Base-by-base conservation (phyloP, 306 rosid species). In the Inga leiocalycina region DNA sequence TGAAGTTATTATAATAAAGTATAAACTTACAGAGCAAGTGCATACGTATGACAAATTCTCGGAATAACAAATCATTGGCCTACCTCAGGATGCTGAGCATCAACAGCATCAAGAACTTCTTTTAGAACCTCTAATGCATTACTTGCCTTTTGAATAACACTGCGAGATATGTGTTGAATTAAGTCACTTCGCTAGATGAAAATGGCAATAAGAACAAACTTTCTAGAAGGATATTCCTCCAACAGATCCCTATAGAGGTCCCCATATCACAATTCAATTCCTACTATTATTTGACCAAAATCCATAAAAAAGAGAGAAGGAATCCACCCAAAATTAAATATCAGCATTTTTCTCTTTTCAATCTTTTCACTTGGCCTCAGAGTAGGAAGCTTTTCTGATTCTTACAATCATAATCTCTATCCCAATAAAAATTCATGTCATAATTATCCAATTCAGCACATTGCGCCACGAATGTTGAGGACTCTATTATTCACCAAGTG, bases 101-200 rank as follows among this genome's bases (percentile, higher is more conserved):
- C 92, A 72, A 92, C 90, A 17, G 98, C 98, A 81, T 93, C 98
- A 70, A 95, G 97, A 75, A 95, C 98, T 85, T 95, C 98, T 74
- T 88, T 93, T 43, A 95, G 88, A 78, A 95, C 91, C 80, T 92
- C 95, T 79, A 90, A 86, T 46, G 93, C 95, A 84, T 95, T 95
- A 75, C 88, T 76, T 56, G 98, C 98, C 91, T 93, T 95, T 80
- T 91, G 93, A 80, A 93, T 88, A 76, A 91, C 90, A 89, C 98
- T 95, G 91, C 88, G 89, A 82, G 56, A 86, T 9, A 81, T 82
- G 48, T 72, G 44, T 16, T 49, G 46, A 83, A 65, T 49, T 49
- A 66, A 70, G 87, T 70, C 72, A 85, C 48, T 48, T 62, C 70
- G 59, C 48, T 8, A 75, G 49, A 69, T 52, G 67, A 59, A 82